Base-by-base conservation (phyloP, 1,284 basidiomycete genomes). In the Phlebopus sp. region DNA sequence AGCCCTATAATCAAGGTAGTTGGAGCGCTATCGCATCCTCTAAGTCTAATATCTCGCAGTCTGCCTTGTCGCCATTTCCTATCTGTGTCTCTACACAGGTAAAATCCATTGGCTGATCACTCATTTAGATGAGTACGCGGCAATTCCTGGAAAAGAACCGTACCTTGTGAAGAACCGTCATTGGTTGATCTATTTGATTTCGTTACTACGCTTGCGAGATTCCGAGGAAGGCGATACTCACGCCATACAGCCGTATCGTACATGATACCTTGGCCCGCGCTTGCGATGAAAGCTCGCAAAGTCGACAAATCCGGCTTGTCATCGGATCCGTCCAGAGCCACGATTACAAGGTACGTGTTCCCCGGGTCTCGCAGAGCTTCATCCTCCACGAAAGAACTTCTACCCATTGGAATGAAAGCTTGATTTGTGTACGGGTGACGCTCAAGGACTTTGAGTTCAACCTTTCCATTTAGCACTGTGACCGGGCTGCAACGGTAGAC, bases 231-330 rank as follows among this genome's bases (percentile, higher is more conserved):
- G 44, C 44, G 27, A 39, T 31, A 82, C 88, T 78, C 57, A 91
- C 92, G 93, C 94, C 94, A 97, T 42, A 92, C 73, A 9, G 82
- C 90, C 4, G 76, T 78, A 53, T 84, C 73, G 64, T 95, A 97
- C 18, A 87, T 79, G 39, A 97, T 81, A 0, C 92, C 92, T 64
- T 97, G 94, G 1, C 80, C 78, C 4, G 81, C 75, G 36, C 75
- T 83, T 0, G 90, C 92, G 40, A 88, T 60, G 67, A 97, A 97
- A 5, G 91, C 92, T 47, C 84, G 78, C 53, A 92, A 57, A 0
- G 82, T 91, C 37, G 62, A 60, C 50, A 92, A 53, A 61, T 95
- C 84, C 1, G 94, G 94, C 57, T 75, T 73, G 62, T 88, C 89
- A 57, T 93, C 81, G 18, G 57, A 55, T 5, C 86, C 86, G 53